Base-by-base conservation (phyloP, 2,329 filamentous ascomycete species). In the Paecilomyces sp. region DNA sequence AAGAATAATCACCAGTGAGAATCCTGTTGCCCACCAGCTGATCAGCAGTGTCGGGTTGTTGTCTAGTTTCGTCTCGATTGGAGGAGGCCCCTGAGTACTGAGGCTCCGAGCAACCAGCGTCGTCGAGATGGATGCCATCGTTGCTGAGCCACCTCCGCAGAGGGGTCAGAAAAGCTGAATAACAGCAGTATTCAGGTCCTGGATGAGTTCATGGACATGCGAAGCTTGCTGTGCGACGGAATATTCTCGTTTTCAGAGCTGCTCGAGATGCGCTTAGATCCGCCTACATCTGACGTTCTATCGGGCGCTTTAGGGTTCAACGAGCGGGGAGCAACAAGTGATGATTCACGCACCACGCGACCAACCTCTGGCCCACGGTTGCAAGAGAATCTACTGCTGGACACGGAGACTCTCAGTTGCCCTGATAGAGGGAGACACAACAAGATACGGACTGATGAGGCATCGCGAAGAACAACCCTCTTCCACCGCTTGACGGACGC, bases 41-140 rank as follows among this genome's bases (percentile, higher is more conserved):
- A 96, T 92, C 64, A 99, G 83, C 55, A 99, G 80, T 0, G 92
- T 96, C n/a, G 93, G 91, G 73, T 96, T 95, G 77, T 94, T 88
- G 54, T 83, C 68, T 36, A 74, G 55, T 56, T 77, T 77, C 53
- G 77, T 79, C 65, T 83, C 80, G 61, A 78, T 73, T 60, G 77
- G 75, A 28, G 84, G 85, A 24, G 82, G 81, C 25, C 73, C 73
- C 57, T 71, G 70, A 59, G 77, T 74, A 72, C 81, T 83, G 28
- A 83, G 67, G 36, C 75, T 64, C 59, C 74, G 73, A 65, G 70
- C 65, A 62, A 69, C 67, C 61, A 72, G 60, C 63, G 66, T 67
- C n/a, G 61, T 67, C n/a, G 61, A 62, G 64, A 64, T 24, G 25
- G 13, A 50, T 55, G 58, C 64, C 54, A 62, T 64, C 61, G 58